Evolutionary conservation across 345 rosid species (phyloP).

Genomic region (Passiflora organensis): DNA sequence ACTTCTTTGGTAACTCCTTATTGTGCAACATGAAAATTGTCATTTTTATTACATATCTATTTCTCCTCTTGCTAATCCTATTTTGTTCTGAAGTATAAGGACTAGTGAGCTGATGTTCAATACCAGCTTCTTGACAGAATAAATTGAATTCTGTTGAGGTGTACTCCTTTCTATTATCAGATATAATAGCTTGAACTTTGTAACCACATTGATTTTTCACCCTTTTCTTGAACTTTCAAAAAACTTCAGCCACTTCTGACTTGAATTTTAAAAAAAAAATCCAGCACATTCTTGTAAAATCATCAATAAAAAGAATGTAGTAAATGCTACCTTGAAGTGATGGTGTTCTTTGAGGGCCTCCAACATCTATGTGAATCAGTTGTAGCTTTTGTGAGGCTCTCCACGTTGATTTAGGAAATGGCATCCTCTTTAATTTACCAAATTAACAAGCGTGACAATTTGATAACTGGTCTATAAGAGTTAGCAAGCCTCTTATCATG

Average conservation of each 20-base stretch:
- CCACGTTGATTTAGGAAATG: too few species aligned
- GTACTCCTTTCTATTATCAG: not conserved
- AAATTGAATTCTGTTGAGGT: not conserved
- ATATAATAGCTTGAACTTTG: not conserved
- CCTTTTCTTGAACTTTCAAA: too few species aligned
- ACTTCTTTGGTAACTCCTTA: not conserved
- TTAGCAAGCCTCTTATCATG: too few species aligned
- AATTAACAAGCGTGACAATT: not conserved
- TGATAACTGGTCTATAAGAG: not conserved
- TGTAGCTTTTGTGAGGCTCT: too few species aligned
- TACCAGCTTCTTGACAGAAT: not conserved
- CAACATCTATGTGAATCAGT: too few species aligned
- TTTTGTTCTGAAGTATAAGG: not conserved
- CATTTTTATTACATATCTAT: not conserved
- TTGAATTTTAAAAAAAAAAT: too few species aligned
- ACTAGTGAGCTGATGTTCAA: not conserved
- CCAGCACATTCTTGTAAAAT: too few species aligned
- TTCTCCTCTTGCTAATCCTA: not conserved
- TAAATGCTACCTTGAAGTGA: too few species aligned
- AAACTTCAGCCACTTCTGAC: too few species aligned
- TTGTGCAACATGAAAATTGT: not conserved
- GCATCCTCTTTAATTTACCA: not conserved
- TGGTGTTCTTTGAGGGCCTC: too few species aligned
- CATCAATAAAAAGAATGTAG: too few species aligned
- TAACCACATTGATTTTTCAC: too few species aligned